Conservation (phyloP, 345 rosid species). For the Eucalyptus marginata region DNA sequence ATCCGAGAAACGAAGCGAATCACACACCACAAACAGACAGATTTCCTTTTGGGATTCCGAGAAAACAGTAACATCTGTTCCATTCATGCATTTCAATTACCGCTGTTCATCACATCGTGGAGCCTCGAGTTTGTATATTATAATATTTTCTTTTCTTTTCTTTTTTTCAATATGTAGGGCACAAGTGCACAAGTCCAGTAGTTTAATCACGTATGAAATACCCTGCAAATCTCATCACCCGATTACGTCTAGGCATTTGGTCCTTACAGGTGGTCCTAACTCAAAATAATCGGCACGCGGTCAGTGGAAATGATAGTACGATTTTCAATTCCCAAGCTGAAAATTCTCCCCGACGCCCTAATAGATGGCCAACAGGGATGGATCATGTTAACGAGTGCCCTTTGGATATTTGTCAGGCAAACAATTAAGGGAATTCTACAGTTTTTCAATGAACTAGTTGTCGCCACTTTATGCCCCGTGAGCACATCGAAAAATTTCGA, state of each 20-base stretch:
- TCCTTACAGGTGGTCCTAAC: too few relatives aligned
- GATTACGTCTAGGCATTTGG: not conserved
- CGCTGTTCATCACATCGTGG: not conserved
- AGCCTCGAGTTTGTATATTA: not conserved
- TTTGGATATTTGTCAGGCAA: not conserved
- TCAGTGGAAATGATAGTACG: not conserved
- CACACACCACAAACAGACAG: not conserved
- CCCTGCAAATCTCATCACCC: not conserved
- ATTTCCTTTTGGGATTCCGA: not conserved
- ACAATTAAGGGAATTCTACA: not conserved
- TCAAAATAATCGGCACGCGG: not conserved
- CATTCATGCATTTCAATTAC: not conserved
- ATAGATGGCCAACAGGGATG: rapidly evolving
- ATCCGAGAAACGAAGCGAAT: not conserved
- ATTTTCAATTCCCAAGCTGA: not conserved
- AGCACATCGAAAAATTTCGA: not conserved
- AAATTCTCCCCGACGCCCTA: not conserved
- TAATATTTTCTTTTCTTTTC: not conserved
- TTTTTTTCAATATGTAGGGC: not conserved
- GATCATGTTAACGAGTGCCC: not conserved
- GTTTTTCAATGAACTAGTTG: not conserved
- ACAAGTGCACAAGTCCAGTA: not conserved
- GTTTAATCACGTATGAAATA: not conserved
- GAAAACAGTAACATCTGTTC: not conserved
- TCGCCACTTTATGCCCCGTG: not conserved